A percentile compares a stretch with the other conserved stretches of the same genome.
phyloP scores from a whole-genome alignment of 2,329 filamentous ascomycete species.

The Monosporascus sp. region DNA sequence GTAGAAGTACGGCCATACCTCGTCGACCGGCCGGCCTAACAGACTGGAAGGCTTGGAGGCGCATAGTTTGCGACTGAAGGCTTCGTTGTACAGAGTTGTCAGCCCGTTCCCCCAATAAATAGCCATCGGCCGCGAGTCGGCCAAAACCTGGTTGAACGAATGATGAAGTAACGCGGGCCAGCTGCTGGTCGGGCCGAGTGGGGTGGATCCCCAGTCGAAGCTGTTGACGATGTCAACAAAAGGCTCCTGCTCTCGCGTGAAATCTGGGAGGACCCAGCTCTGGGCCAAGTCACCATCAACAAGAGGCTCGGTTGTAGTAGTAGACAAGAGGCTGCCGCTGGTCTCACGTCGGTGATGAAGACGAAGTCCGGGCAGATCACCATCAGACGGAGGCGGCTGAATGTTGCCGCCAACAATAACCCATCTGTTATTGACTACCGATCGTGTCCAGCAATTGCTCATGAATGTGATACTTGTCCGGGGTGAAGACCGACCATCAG shows the following conservation, averaged over 20 bases:
- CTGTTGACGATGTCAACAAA: conserved; percentile 36
- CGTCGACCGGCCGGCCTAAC: conserved; percentile 54
- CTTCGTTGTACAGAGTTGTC: conserved; percentile 67
- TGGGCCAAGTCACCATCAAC: conserved; percentile 13
- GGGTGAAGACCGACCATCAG: not conserved
- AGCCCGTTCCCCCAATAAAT: conserved; percentile 62
- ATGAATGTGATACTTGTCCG: conserved; percentile 20
- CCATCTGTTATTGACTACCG: conserved; percentile 29
- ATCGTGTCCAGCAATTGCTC: conserved; percentile 32
- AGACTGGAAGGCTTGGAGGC: conserved; percentile 59
- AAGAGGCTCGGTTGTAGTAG: conserved; percentile 3
- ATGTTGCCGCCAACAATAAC: conserved; percentile 35
- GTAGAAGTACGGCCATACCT: conserved; percentile 53
- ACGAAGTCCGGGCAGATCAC: conserved; percentile 1
- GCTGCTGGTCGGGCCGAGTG: conserved; percentile 39
- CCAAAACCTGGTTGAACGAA: conserved; percentile 37
- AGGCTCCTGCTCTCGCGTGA: conserved; percentile 32
- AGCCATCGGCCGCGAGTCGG: conserved; percentile 45
- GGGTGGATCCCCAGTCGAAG: conserved; percentile 42
- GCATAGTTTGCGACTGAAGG: conserved; percentile 55
- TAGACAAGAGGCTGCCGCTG: conserved; percentile 8
- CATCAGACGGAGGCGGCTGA: conserved; percentile 25
- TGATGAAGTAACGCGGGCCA: conserved; percentile 46
- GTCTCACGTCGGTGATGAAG: conserved; percentile 8
- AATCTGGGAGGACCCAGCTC: conserved; percentile 27